Evolutionary conservation across 2,329 filamentous ascomycete species (phyloP), one percentile per base, ranked within the genome.

Genomic region (Alternaria alternata): DNA sequence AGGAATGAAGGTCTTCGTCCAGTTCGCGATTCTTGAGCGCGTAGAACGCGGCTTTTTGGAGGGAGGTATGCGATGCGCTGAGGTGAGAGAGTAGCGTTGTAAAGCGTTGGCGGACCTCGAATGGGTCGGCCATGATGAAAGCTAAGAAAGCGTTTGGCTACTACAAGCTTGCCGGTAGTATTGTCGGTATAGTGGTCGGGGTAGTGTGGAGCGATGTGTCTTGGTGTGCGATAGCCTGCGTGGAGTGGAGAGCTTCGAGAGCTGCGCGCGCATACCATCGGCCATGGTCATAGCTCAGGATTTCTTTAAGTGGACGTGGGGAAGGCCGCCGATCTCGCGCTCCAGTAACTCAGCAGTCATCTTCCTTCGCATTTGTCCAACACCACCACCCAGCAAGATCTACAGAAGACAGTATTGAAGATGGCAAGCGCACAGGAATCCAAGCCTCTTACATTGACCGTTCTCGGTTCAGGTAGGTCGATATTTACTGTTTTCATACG

Each of bases 21-120:
- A 96, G 92, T 73, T 98, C 94, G 67, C 89, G 89, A 81, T 97
- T 92, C 79, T 93, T 96, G 64, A 99, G 85, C 14, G 95, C 95
- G 88, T 96, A 99, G 77, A 94, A 90, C 28, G 95, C 94, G 3
- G 94, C 92, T 81, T 97, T 97, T 73, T 94, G 91, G 2, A 93
- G 91, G 14, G 93, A 94, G 14, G 90, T 91, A 58, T 95, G 90
- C 5, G 92, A 94, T 12, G 95, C 95, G 77, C 94, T 96, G 63
- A 99, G 88, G 77, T 95, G 92, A 68, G 96, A 90, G 24, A 99
- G 87, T 77, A 95, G 91, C 53, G 87, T 87, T 54, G 93, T 97
- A 84, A 99, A 99, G 80, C 93, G 93, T 87, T 99, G 94, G 76
- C 95, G 94, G 71, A 98, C 94, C 83, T 98, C 95, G 80, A 99